Base-by-base conservation (phyloP, 257 asterid species). In the Solanum etuberosum region DNA sequence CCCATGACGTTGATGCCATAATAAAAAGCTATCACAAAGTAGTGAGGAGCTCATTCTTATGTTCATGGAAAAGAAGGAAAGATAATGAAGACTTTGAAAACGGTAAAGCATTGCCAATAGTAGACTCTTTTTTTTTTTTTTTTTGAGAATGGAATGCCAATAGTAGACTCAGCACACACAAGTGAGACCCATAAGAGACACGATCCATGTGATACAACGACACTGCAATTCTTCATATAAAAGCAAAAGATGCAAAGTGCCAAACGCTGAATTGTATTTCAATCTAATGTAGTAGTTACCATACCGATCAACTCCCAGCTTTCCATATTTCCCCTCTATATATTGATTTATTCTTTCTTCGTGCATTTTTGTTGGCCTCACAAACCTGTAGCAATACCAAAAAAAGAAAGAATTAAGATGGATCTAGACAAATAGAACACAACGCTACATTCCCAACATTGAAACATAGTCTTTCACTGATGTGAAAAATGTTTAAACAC, bases 261-360 rank as follows among this genome's bases (percentile, higher is more conserved):
- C 31, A 6, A 81, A 6, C 8, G 27, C 85, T 48, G 68, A 48
- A 48, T 48, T 5, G 68, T 46, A 48, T 29, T 80, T 48, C 29
- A 18, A 48, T 20, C 31, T 48, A 48, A 9, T 48, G 11, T 18
- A 81, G 31, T 10, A 48, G 21, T 31, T 40, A 72, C 0, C 84
- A 83, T 92, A 96, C 99, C 99, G 91, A 84, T 97, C 99, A 87
- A 97, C 95, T 71, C 99, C 97, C 5, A 97, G 88, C 72, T 90
- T 83, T 83, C 99, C 99, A 87, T 96, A 97, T 88, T 97, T 97
- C 48, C 99, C 97, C 87, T 94, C 96, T 76, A 97, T 95, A 87
- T 97, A 97, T 87, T 95, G 92, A 68, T 92, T 89, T 88, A 91
- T 92, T 90, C 99, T 93, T 85, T 89, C 83, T 90, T 95, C 96